These are phyloP conservation scores for Chrysopogon serrulatus DNA, from an alignment of 176 grass and related monocot species.

Conservation along the genomic window DNA sequence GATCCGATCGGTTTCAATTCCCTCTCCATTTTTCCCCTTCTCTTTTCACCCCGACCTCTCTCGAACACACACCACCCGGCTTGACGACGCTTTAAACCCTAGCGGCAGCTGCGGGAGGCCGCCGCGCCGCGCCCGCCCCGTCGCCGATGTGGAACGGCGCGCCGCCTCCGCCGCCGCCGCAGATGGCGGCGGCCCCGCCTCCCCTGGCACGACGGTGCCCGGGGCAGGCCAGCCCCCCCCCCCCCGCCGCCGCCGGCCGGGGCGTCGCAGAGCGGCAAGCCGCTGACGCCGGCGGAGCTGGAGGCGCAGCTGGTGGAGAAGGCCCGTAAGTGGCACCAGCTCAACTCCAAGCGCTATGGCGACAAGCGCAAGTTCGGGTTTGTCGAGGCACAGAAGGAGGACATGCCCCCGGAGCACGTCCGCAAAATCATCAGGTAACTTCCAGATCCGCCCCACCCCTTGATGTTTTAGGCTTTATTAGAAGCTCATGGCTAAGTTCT, in stretches of 20 bases:
- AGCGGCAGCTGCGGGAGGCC: conserved; percentile 31
- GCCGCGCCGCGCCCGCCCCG: not conserved
- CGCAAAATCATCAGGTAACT: conserved; percentile 93
- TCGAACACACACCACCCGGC: not conserved
- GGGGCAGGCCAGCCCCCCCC: conserved; percentile 28
- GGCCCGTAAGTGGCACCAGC: conserved; percentile 98
- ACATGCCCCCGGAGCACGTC: conserved; percentile 99
- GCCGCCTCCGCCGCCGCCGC: conserved; percentile 28
- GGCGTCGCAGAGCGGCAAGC: conserved; percentile 35
- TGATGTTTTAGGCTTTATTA: not conserved
- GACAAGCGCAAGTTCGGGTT: conserved; percentile 99
- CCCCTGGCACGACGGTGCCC: conserved; percentile 35
- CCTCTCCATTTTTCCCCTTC: not conserved
- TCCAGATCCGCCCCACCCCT: not conserved
- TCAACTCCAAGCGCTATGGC: conserved; percentile 93
- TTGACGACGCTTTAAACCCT: conserved; percentile 33
- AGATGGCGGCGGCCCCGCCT: conserved; percentile 41
- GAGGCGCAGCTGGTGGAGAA: conserved; percentile 97
- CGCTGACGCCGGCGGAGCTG: conserved; percentile 68
- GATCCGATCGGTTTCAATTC: not conserved
- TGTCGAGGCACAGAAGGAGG: conserved; percentile 99
- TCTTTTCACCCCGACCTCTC: not conserved
- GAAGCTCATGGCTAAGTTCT: not conserved
- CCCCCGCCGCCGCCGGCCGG: conserved; percentile 65
- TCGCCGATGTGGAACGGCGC: conserved; percentile 52